Evolutionary conservation across 2,329 filamentous ascomycete genomes (phyloP).

Genomic region (Phyllosticta citrichinensis): DNA sequence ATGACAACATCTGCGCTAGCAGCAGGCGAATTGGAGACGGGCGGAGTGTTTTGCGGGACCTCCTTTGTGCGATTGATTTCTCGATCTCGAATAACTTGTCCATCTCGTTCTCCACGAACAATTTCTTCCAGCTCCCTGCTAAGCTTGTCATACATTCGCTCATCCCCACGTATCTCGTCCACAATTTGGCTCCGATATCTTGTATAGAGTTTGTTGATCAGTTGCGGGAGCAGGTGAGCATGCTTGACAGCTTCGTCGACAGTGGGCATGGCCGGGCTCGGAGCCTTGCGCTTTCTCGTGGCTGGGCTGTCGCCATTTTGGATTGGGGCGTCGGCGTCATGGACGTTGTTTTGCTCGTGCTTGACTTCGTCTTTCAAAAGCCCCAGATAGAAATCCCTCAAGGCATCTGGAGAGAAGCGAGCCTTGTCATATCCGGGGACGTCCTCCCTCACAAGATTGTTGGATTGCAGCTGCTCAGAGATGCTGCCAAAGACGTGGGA

Average conservation of each 20-base stretch:
- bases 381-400: constrained; percentile 68
- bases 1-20: background rate
- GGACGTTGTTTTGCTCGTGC: constrained; percentile 35
- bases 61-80: constrained; percentile 18
- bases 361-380: constrained; percentile 65
- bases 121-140: constrained; percentile 60
- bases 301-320: constrained; percentile 28
- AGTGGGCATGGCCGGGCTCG: constrained; percentile 52
- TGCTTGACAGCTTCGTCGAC: constrained; percentile 58
- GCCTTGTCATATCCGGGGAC: constrained; percentile 56
- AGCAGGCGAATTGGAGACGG: constrained; percentile 12
- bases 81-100: constrained; percentile 22
- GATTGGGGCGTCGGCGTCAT: constrained; percentile 32
- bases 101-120: constrained; percentile 49
- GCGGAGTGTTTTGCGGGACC: constrained; percentile 12
- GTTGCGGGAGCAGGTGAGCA: constrained; percentile 54
- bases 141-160: constrained; percentile 54
- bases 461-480: constrained; percentile 63
- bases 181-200: constrained; percentile 62
- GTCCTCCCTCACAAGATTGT: constrained; percentile 61
- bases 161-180: constrained; percentile 63
- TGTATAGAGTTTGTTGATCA: constrained; percentile 66
- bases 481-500: constrained; percentile 59
- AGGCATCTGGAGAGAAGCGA: constrained; percentile 65
- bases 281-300: constrained; percentile 63